phyloP scores from a whole-genome alignment of 2,329 filamentous ascomycete species.

The Ceratocystis eucalypticola region DNA sequence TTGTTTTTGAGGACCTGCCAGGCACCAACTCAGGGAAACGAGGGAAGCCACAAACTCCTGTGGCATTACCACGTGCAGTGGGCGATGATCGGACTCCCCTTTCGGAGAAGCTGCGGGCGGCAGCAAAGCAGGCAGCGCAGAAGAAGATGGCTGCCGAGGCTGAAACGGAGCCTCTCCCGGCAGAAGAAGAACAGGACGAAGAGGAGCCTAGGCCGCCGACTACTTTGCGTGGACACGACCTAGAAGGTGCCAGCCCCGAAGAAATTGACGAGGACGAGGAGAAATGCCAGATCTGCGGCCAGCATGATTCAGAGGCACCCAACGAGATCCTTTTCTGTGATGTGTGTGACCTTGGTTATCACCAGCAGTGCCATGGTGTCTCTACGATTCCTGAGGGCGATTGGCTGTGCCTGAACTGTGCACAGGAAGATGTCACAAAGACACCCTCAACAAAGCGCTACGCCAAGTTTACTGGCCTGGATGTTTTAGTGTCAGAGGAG shows the following conservation, averaged over 20 bases:
- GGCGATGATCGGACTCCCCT: conserved; percentile 15
- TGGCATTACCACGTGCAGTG: background rate
- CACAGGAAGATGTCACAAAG: conserved; percentile 33
- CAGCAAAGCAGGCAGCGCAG: conserved; percentile 20
- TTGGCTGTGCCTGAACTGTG: conserved; percentile 48
- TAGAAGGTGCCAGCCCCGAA: conserved; percentile 16
- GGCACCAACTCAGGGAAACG: conserved; percentile 23
- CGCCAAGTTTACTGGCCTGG: conserved; percentile 8
- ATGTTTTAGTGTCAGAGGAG: conserved; percentile 17
- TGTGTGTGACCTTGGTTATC: conserved; percentile 47
- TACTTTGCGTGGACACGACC: background rate
- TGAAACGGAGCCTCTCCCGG: conserved; percentile 10
- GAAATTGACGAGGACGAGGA: conserved; percentile 36
- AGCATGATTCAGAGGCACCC: conserved; percentile 41
- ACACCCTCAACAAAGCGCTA: conserved; percentile 20
- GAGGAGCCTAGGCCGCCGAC: too few relatives aligned
- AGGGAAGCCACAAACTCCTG: conserved; percentile 8
- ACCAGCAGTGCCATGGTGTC: conserved; percentile 48
- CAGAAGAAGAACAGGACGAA: too few relatives aligned
- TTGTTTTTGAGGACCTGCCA: conserved; percentile 41
- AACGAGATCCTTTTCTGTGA: conserved; percentile 54
- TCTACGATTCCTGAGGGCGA: conserved; percentile 46
- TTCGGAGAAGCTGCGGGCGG: conserved; percentile 19
- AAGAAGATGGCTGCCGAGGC: conserved; percentile 17
- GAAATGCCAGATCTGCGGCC: conserved; percentile 43